A percentile compares a stretch with the other conserved stretches of the same genome.
Evolutionary conservation across 2,329 filamentous ascomycete genomes (phyloP).

Genomic region (Berkeleyomyces rouxiae): DNA sequence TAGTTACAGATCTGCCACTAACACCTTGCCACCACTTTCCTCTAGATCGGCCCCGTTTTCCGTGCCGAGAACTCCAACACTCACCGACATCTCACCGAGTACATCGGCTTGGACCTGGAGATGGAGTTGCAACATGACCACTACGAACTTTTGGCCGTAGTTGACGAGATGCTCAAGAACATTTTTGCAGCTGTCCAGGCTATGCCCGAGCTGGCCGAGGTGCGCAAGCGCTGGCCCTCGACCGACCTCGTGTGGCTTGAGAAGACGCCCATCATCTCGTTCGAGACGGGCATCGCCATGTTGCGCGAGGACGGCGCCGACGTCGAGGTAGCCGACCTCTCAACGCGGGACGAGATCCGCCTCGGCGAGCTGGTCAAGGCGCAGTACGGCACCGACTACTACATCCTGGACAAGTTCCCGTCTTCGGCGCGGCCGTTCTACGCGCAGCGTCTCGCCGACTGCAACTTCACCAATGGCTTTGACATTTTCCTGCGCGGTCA

Average conservation of each 20-base stretch:
- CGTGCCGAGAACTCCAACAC: slow-evolving; percentile 92
- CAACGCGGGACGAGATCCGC: slow-evolving; percentile 72
- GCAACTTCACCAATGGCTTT: slow-evolving; percentile 71
- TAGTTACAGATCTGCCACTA: neutral
- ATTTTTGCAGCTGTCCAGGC: slow-evolving; percentile 35
- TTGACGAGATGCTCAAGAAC: slow-evolving; percentile 67
- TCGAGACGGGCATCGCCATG: slow-evolving; percentile 63
- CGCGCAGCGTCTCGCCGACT: slow-evolving; percentile 66
- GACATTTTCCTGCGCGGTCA: slow-evolving; percentile 90
- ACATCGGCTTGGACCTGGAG: slow-evolving; percentile 81
- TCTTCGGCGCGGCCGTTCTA: slow-evolving; percentile 75
- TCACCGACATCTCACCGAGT: slow-evolving; percentile 84
- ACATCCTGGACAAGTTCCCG: slow-evolving; percentile 88
- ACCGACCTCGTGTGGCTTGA: slow-evolving; percentile 78
- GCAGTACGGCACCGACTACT: slow-evolving; percentile 80
- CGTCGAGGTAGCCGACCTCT: slow-evolving; percentile 56
- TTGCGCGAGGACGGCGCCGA: slow-evolving; percentile 68
- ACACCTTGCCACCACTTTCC: neutral
- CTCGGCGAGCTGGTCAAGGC: slow-evolving; percentile 72
- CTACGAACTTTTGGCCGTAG: slow-evolving; percentile 63
- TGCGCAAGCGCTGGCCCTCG: slow-evolving; percentile 74
- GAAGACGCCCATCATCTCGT: slow-evolving; percentile 65
- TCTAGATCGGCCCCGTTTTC: slow-evolving; percentile 63
- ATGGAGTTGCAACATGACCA: slow-evolving; percentile 86
- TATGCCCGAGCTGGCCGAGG: slow-evolving; percentile 53